Evolutionary conservation across 345 rosid species (phyloP).

Genomic region (Noccaea caerulescens): DNA sequence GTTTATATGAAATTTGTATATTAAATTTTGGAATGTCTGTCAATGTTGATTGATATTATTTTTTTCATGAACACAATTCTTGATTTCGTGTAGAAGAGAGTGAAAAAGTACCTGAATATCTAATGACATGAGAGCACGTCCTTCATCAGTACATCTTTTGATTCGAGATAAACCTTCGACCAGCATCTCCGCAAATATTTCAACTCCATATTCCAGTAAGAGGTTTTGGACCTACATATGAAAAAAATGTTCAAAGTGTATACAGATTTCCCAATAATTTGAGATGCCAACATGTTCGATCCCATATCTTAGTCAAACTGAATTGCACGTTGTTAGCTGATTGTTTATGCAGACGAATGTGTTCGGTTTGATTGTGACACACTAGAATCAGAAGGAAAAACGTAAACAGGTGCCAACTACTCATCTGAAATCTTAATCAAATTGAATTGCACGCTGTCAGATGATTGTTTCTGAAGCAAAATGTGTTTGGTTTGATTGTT

Average conservation of each 20-base stretch:
- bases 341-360: background rate
- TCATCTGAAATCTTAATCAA: too few species aligned
- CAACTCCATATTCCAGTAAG: conserved; percentile 80
- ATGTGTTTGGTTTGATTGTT: too few species aligned
- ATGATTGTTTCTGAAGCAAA: too few species aligned
- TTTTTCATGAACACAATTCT: background rate
- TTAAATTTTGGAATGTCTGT: background rate
- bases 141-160: conserved; percentile 92
- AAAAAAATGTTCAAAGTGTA: background rate
- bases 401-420: conserved; percentile 6
- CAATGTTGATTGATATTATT: background rate
- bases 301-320: conserved; percentile 13
- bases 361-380: conserved; percentile 10
- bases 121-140: conserved; percentile 92
- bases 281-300: conserved; percentile 13
- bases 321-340: conserved; percentile 4
- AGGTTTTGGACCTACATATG: conserved; percentile 69
- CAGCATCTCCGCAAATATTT: conserved; percentile 87
- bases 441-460: too few species aligned
- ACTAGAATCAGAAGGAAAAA: background rate
- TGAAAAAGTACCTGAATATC: conserved; percentile 77
- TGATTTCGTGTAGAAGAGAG: conserved; percentile 9
- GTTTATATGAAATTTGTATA: conserved; percentile 2
- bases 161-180: conserved; percentile 92
- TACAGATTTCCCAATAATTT: conserved; percentile 5